Evolutionary conservation across 2,329 filamentous ascomycete species (phyloP), one percentile per base, ranked within the genome.

Genomic region (Pseudogymnoascus sp.): DNA sequence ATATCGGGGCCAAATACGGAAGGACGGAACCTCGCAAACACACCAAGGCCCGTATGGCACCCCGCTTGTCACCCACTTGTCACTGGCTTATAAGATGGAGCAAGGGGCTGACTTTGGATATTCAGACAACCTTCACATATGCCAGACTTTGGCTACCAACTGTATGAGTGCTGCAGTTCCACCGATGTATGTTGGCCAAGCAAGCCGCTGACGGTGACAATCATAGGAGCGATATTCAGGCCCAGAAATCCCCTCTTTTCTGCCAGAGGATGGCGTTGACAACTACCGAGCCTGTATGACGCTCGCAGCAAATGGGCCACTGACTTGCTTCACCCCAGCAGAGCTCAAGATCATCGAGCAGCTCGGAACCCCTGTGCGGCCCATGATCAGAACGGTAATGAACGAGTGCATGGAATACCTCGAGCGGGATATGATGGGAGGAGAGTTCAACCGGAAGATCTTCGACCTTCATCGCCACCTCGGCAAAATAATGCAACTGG

Each of bases 71-170:
- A 40, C 26, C 60, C 21, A n/a, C 31, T 13, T 23, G 35, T 44
- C 36, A 40, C 26, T 35, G 17, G 31, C 19, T n/a, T 23, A 19
- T 40, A 50, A 36, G 15, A 26, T 60, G 26, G 28, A 28, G 9
- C n/a, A 19, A 36, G 26, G 40, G 15, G 4, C 44, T 68, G 15
- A 47, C 42, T 4, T 21, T 66, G 38, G 11, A 31, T 57, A 33
- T 33, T 33, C 26, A 57, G 50, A 57, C 50, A 21, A 33, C 50
- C 17, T 57, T 57, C 21, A 33, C 26, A 19, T 57, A 57, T 33
- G 50, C 50, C n/a, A 57, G 28, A 57, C 50, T 57, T 57, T 57
- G 50, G 50, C 50, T 33, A 33, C 50, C 50, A 33, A 57, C 50
- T 33, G 50, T 57, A 57, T 35, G 50, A 31, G 23, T 11, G 47